Evolutionary conservation across 1,284 basidiomycete species (phyloP).

Genomic region (Heterobasidion occidentale): DNA sequence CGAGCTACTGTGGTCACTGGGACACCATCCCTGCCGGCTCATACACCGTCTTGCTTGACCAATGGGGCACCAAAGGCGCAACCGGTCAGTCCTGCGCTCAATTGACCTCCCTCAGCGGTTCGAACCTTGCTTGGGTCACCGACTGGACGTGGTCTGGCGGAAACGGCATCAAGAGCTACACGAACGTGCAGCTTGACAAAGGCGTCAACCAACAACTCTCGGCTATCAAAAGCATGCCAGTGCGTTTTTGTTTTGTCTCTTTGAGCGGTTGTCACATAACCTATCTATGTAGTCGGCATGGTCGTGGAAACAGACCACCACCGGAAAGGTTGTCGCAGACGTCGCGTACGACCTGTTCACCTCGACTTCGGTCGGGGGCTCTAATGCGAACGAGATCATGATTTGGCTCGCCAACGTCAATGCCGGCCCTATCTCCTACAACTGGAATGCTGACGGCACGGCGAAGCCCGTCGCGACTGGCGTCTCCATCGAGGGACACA

Average conservation of each 20-base stretch:
- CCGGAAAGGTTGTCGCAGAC: slow-evolving; percentile 34
- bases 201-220: slow-evolving; percentile 48
- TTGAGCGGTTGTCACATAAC: neutral
- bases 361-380: slow-evolving; percentile 38
- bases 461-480: slow-evolving; percentile 37
- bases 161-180: slow-evolving; percentile 50
- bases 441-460: slow-evolving; percentile 36
- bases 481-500: slow-evolving; percentile 38
- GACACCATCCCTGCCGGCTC: slow-evolving; percentile 34
- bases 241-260: slow-evolving; percentile 19
- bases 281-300: slow-evolving; percentile 26
- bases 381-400: slow-evolving; percentile 55
- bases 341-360: slow-evolving; percentile 63
- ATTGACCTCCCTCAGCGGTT: slow-evolving; percentile 36
- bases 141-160: slow-evolving; percentile 49
- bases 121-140: slow-evolving; percentile 42
- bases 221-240: slow-evolving; percentile 46
- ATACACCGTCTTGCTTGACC: slow-evolving; percentile 43
- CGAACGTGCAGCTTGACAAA: slow-evolving; percentile 44
- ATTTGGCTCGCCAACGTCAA: slow-evolving; percentile 57
- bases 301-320: slow-evolving; percentile 31
- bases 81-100: slow-evolving; percentile 50
- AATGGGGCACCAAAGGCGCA: slow-evolving; percentile 41
- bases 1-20: slow-evolving; percentile 37
- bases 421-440: slow-evolving; percentile 47